These are phyloP conservation scores for Haplographium delicatum DNA, from an alignment of 495 filamentous ascomycete species.

Conservation along the genomic window DNA sequence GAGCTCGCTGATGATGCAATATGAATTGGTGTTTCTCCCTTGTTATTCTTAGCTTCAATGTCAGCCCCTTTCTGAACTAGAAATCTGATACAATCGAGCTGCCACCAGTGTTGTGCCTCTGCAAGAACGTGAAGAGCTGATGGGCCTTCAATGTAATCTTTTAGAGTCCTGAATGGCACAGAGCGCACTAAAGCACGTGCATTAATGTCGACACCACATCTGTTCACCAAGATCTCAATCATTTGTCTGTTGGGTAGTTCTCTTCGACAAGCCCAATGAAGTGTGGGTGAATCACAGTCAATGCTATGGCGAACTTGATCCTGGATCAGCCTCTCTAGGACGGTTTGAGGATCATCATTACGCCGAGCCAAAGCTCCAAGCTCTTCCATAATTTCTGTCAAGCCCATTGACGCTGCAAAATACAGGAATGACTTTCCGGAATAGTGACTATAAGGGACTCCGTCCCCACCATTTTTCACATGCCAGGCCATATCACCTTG, in stretches of 20 bases:
- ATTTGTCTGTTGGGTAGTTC: slow-evolving; percentile 38
- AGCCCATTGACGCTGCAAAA: slow-evolving; percentile 11
- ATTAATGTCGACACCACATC: slow-evolving; percentile 33
- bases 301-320: slow-evolving; percentile 21
- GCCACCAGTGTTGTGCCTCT: slow-evolving; percentile 38
- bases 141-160: slow-evolving; percentile 17
- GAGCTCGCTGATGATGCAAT: slow-evolving; percentile 18
- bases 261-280: slow-evolving; percentile 17
- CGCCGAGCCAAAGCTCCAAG: not conserved
- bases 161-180: not conserved
- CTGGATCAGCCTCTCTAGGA: not conserved
- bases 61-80: slow-evolving; percentile 38
- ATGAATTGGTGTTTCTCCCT: slow-evolving; percentile 37
- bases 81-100: slow-evolving; percentile 38
- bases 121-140: slow-evolving; percentile 36
- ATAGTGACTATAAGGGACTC: not conserved
- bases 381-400: not conserved
- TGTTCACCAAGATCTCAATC: slow-evolving; percentile 37
- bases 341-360: slow-evolving; percentile 10
- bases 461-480: not conserved
- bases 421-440: not conserved
- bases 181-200: not conserved
- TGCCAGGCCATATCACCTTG: slow-evolving; percentile 7
- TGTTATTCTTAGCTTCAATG: slow-evolving; percentile 28
- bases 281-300: slow-evolving; percentile 1